Conservation (phyloP, 306 rosid species). For the Inga leiocalycina region DNA sequence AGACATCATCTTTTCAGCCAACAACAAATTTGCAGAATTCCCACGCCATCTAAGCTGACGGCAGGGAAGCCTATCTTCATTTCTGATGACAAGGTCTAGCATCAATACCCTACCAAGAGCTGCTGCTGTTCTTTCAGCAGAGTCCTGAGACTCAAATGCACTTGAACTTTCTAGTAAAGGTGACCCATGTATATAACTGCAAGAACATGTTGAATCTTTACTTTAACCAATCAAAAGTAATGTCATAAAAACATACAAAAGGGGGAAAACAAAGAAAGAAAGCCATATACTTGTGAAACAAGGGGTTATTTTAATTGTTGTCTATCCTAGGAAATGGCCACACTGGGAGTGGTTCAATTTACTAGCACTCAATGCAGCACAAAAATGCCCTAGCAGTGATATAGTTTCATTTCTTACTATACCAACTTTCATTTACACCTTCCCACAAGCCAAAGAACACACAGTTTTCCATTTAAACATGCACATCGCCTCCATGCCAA, state of each 20-base stretch:
- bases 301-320: not conserved
- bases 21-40: slow-evolving; percentile 82
- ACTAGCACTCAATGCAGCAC: not conserved
- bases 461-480: too few species aligned
- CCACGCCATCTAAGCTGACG: slow-evolving; percentile 94
- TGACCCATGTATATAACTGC: slow-evolving; percentile 90
- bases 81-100: slow-evolving; percentile 92
- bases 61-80: slow-evolving; percentile 97
- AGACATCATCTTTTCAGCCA: slow-evolving; percentile 62
- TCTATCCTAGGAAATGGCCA: not conserved
- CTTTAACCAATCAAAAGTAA: slow-evolving; percentile 4
- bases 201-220: slow-evolving; percentile 19
- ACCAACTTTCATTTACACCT: not conserved
- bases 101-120: slow-evolving; percentile 85
- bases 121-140: slow-evolving; percentile 70
- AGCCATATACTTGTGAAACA: not conserved
- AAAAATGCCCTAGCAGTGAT: not conserved
- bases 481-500: not conserved
- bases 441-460: not conserved
- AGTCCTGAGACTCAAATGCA: slow-evolving; percentile 71
- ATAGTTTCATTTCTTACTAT: not conserved
- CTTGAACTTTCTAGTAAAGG: slow-evolving; percentile 79
- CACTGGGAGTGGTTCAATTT: not conserved
- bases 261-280: not conserved
- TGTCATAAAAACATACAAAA: not conserved